A percentile compares a stretch with the other conserved stretches of the same genome.
Evolutionary conservation across 2,329 filamentous ascomycete genomes (phyloP).

Genomic region (Dactylellina leptospora): DNA sequence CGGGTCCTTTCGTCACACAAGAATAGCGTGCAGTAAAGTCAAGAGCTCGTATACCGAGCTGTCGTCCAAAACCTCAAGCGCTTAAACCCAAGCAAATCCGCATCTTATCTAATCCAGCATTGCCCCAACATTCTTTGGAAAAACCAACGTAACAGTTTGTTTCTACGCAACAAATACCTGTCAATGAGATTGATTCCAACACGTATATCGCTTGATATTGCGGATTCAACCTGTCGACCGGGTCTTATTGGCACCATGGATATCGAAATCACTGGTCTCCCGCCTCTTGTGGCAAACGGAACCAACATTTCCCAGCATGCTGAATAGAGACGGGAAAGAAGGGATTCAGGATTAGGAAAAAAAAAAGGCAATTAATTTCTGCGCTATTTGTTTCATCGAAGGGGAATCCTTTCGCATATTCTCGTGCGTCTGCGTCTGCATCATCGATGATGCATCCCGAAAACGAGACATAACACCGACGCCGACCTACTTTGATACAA

Average conservation of each 20-base stretch:
- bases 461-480: constrained; percentile 3
- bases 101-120: constrained; percentile 23
- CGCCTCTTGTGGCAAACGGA: too few species aligned
- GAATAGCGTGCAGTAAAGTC: background rate
- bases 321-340: too few species aligned
- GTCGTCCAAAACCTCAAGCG: background rate
- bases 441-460: background rate
- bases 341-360: background rate
- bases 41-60: background rate
- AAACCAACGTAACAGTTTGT: background rate
- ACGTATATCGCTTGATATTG: too few species aligned
- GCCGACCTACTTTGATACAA: too few species aligned
- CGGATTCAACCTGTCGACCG: too few species aligned
- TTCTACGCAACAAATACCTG: background rate
- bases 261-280: too few species aligned
- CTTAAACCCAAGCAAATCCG: background rate
- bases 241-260: too few species aligned
- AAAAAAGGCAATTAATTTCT: background rate
- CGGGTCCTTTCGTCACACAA: background rate
- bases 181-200: too few species aligned
- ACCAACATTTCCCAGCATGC: too few species aligned
- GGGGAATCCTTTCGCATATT: constrained; percentile 12
- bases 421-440: background rate
- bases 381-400: constrained; percentile 14
- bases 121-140: background rate